These are phyloP conservation scores for Amyloporia xantha DNA, from an alignment of 768 basidiomycete genomes.

Conservation along the genomic window DNA sequence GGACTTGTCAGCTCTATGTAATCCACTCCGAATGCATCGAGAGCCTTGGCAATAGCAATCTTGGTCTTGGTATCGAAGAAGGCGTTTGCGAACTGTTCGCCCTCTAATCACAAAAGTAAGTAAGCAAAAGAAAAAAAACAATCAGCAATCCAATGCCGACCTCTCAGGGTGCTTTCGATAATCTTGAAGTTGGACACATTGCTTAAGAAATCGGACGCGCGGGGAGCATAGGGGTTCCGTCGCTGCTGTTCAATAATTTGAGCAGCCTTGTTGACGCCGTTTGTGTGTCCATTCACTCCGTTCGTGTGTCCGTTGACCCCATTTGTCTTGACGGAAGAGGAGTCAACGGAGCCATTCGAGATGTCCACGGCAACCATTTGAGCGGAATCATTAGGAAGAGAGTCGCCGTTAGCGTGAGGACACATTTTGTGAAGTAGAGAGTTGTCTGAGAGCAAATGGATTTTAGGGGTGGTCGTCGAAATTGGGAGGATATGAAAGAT, in stretches of 20 bases:
- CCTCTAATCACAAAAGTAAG: conserved; percentile 50
- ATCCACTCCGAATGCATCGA: conserved; percentile 98
- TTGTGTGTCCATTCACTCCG: conserved; percentile 29
- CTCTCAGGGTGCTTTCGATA: conserved; percentile 94
- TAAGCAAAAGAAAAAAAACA: background rate
- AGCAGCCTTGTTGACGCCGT: conserved; percentile 23
- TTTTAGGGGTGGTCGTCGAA: too few relatives aligned
- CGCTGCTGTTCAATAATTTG: conserved; percentile 31
- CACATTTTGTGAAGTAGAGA: conserved; percentile 43
- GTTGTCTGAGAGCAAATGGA: too few relatives aligned
- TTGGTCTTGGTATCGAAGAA: conserved; percentile 99
- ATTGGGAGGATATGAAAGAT: background rate
- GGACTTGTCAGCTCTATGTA: conserved; percentile 99
- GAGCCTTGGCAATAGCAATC: conserved; percentile 96
- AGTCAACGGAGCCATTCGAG: conserved; percentile 34
- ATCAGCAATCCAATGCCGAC: conserved; percentile 35
- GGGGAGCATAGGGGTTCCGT: conserved; percentile 79
- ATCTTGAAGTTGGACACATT: conserved; percentile 93
- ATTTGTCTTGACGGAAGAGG: conserved; percentile 21
- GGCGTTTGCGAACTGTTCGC: conserved; percentile 98
- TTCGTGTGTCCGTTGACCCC: conserved; percentile 36
- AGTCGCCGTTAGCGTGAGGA: conserved; percentile 49
- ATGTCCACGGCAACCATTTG: conserved; percentile 74
- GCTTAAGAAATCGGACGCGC: conserved; percentile 89
- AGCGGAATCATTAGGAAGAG: conserved; percentile 34